Base-by-base conservation (phyloP, 805 yeast genomes). In the Sungouiella blattae region DNA sequence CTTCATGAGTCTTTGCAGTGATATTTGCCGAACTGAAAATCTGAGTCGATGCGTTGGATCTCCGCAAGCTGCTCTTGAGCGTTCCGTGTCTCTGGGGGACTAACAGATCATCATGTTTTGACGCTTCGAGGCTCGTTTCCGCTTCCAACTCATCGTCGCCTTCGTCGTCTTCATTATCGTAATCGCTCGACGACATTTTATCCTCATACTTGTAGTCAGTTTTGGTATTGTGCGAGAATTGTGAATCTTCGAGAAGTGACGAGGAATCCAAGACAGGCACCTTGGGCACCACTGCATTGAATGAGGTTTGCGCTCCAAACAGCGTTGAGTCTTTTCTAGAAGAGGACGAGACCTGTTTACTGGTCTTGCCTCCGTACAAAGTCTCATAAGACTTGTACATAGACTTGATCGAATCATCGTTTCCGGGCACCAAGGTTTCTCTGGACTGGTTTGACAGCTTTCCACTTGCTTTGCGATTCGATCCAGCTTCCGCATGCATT, bases 11-110 rank as follows among this genome's bases (percentile, higher is more conserved):
- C 31, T 36, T 38, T 4, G 35, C 45, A n/a, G 33, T 40, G n/a
- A 52, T 35, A 20, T 44, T 36, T 44, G 50, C 42, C 6, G 59
- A 48, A 35, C 64, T 60, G 41, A 60, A 61, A 5, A 60, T 56
- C 34, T 58, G 58, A 2, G 61, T 59, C 2, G 65, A 59, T 1
- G 52, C 53, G 26, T 49, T 39, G 2, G 60, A 52, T 30, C 41
- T 47, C 25, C 41, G 47, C 28, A 47, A 9, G n/a, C 40, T 32
- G 24, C 33, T 33, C 25, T 18, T 31, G 15, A 31, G 13, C 3
- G 49, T 42, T n/a, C 34, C 40, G 20, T 40, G 39, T 13, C 44
- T 35, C 20, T 36, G 36, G 6, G 44, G 40, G 20, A 11, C 32
- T 18, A 25, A 8, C 24, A 39, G 22, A 13, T 18, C 34, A 6